These are phyloP conservation scores for Solanum phureja DNA, from an alignment of 257 asterid species.

Conservation along the genomic window DNA sequence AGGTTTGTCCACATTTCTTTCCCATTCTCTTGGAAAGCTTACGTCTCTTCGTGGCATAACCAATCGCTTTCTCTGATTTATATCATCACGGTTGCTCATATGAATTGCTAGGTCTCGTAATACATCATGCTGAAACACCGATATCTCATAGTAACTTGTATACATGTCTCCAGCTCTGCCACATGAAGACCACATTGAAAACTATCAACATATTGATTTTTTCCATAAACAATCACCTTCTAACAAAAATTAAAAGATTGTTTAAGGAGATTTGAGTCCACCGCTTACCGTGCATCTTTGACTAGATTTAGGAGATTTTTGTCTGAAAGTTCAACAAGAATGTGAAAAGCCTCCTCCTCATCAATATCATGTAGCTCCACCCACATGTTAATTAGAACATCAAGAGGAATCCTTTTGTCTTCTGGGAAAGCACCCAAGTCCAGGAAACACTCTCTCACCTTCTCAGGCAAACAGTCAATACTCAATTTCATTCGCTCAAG, in stretches of 20 bases:
- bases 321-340: conserved; percentile 74
- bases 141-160: conserved; percentile 80
- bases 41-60: conserved; percentile 78
- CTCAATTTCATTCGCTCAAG: conserved; percentile 81
- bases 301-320: conserved; percentile 72
- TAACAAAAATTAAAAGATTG: background rate
- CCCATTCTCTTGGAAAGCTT: conserved; percentile 81
- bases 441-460: conserved; percentile 72
- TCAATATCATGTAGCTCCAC: conserved; percentile 79
- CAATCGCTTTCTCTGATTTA: conserved; percentile 51
- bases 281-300: conserved; percentile 65
- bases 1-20: conserved; percentile 56
- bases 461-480: conserved; percentile 55
- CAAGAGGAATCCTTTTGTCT: conserved; percentile 79
- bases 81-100: conserved; percentile 37
- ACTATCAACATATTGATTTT: background rate
- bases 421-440: conserved; percentile 85
- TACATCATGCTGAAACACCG: conserved; percentile 82
- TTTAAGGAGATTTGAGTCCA: background rate
- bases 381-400: conserved; percentile 90
- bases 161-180: conserved; percentile 76
- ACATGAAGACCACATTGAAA: background rate
- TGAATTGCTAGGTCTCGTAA: conserved; percentile 79
- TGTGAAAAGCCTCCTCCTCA: conserved; percentile 74
- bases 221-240: background rate